Evolutionary conservation across 202 grass and related monocot genomes (phyloP).

Genomic region (Digitaria exilis): DNA sequence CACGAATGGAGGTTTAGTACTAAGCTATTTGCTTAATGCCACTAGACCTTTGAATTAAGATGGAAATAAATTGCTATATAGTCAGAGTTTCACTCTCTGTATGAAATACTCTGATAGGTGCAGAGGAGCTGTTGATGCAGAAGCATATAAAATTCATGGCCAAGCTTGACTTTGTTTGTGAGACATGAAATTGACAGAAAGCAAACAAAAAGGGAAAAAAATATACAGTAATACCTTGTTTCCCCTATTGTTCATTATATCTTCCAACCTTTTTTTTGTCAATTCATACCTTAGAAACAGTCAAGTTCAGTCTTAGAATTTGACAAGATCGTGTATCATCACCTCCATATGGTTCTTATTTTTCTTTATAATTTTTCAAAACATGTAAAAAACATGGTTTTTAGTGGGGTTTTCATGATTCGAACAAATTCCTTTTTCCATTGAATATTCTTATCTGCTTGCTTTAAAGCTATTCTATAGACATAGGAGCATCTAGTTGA

Average conservation of each 20-base stretch:
- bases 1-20: background rate
- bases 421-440: background rate
- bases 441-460: background rate
- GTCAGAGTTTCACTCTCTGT: background rate
- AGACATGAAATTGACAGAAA: background rate
- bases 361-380: background rate
- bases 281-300: background rate
- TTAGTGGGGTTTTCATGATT: background rate
- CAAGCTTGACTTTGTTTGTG: background rate
- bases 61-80: background rate
- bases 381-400: background rate
- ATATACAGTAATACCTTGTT: background rate
- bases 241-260: background rate
- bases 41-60: background rate
- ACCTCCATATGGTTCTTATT: background rate
- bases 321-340: background rate
- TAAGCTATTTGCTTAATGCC: background rate
- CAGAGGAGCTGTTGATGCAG: background rate
- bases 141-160: background rate
- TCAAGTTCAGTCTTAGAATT: background rate
- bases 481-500: background rate
- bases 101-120: background rate
- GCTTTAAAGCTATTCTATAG: conserved; percentile 12
- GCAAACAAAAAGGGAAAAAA: background rate
- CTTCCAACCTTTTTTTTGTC: background rate